A percentile compares a stretch with the other conserved stretches of the same genome.
Conservation (phyloP, 345 rosid genomes). For the Bruguiera sexangula region DNA sequence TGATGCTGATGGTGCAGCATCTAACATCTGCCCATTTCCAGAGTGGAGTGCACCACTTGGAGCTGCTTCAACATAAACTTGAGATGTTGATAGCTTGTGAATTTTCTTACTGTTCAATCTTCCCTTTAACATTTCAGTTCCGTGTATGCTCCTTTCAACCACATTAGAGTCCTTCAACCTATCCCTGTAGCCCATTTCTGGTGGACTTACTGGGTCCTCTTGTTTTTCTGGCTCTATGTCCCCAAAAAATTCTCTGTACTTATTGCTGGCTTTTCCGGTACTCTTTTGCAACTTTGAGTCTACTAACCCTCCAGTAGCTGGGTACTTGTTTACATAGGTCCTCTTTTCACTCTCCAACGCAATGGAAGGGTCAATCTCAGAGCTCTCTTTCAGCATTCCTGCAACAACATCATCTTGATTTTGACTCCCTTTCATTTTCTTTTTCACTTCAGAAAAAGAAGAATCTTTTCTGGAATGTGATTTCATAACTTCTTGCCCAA, state of each 20-base stretch:
- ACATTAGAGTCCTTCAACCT: constrained; percentile 32
- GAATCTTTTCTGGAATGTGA: constrained; percentile 38
- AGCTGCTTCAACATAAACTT: constrained; percentile 27
- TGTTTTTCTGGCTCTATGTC: constrained; percentile 60
- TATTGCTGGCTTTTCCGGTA: constrained; percentile 49
- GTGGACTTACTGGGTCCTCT: constrained; percentile 41
- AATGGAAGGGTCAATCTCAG: constrained; percentile 33
- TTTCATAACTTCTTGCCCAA: constrained; percentile 34
- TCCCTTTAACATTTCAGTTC: constrained; percentile 32
- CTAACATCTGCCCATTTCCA: constrained; percentile 36
- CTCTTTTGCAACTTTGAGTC: constrained; percentile 44
- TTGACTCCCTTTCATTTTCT: constrained; percentile 43
- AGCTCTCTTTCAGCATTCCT: constrained; percentile 37
- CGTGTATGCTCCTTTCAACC: constrained; percentile 37
- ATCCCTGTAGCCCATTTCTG: constrained; percentile 32
- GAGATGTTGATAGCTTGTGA: constrained; percentile 30
- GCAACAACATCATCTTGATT: constrained; percentile 24
- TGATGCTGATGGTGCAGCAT: constrained; percentile 35
- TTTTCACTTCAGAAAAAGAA: constrained; percentile 38
- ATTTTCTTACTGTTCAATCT: constrained; percentile 35
- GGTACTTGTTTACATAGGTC: constrained; percentile 24
- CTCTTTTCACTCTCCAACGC: constrained; percentile 44
- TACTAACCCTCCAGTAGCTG: constrained; percentile 40
- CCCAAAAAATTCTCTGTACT: constrained; percentile 71
- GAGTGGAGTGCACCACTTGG: constrained; percentile 32